phyloP scores from a whole-genome alignment of 805 yeast species.

The Candida stauntonica region DNA sequence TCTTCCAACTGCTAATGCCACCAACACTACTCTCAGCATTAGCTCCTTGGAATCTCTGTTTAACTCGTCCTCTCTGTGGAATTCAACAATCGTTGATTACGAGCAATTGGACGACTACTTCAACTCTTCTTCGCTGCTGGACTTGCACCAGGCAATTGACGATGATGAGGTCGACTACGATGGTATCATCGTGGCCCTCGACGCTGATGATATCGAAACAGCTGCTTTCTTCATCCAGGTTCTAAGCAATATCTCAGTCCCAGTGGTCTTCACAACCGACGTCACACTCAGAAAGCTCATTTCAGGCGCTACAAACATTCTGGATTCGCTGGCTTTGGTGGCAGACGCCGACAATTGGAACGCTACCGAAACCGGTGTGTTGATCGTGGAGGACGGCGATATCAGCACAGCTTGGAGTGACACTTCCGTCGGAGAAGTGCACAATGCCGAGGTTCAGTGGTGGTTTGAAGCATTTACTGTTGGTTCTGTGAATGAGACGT shows the following conservation, averaged over 20 bases:
- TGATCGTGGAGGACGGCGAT: slow-evolving; percentile 41
- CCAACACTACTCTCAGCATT: background rate
- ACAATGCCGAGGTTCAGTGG: too few relatives aligned
- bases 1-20: background rate
- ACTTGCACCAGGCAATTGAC: slow-evolving; percentile 33
- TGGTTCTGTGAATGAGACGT: too few relatives aligned
- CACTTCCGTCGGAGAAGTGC: too few relatives aligned
- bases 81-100: slow-evolving; percentile 30
- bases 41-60: slow-evolving; percentile 8
- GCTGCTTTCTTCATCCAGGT: slow-evolving; percentile 45
- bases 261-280: slow-evolving; percentile 49
- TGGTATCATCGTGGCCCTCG: slow-evolving; percentile 47
- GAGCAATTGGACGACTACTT: slow-evolving; percentile 33
- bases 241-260: too few relatives aligned
- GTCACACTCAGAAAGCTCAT: slow-evolving; percentile 49
- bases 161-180: slow-evolving; percentile 31
- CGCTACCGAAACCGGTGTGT: slow-evolving; percentile 39
- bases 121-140: slow-evolving; percentile 23
- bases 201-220: slow-evolving; percentile 46
- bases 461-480: too few relatives aligned
- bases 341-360: slow-evolving; percentile 30
- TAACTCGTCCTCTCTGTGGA: slow-evolving; percentile 3
- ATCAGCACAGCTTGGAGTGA: too few relatives aligned
- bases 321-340: slow-evolving; percentile 47
- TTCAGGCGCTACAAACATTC: slow-evolving; percentile 48